Evolutionary conservation across 306 rosid species (phyloP).

Genomic region (Astragalus membranaceus): DNA sequence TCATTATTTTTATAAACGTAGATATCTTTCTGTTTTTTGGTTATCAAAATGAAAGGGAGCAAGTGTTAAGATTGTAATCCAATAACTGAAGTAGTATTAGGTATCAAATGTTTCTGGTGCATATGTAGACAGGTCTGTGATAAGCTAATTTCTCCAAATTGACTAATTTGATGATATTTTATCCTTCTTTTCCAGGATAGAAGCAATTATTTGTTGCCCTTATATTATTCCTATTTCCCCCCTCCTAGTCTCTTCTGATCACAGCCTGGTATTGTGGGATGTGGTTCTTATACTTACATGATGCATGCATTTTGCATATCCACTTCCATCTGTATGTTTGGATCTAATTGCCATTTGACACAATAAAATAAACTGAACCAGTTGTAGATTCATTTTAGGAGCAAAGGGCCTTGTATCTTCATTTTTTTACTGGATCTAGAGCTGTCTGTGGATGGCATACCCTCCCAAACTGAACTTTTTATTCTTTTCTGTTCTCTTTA

Average conservation of each 20-base stretch:
- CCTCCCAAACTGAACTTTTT: not conserved
- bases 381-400: not conserved
- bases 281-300: constrained; percentile 12
- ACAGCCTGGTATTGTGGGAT: not conserved
- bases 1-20: not conserved
- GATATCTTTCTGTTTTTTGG: not conserved
- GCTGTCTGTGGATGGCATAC: not conserved
- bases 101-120: constrained; percentile 6
- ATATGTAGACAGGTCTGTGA: not conserved
- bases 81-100: not conserved
- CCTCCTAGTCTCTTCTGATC: not conserved
- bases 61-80: not conserved
- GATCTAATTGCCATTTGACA: constrained; percentile 4
- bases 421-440: not conserved
- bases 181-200: not conserved
- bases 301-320: constrained; percentile 10
- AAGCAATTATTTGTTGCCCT: not conserved
- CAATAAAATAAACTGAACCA: not conserved
- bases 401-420: not conserved
- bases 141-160: constrained; percentile 11
- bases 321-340: not conserved
- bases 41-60: constrained; percentile 10
- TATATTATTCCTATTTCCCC: not conserved
- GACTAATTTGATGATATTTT: constrained; percentile 1
- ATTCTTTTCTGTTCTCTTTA: not conserved